A percentile compares a stretch with the other conserved stretches of the same genome.
Evolutionary conservation across 176 grass and related monocot genomes (phyloP).

Genomic region (Cocos nucifera): DNA sequence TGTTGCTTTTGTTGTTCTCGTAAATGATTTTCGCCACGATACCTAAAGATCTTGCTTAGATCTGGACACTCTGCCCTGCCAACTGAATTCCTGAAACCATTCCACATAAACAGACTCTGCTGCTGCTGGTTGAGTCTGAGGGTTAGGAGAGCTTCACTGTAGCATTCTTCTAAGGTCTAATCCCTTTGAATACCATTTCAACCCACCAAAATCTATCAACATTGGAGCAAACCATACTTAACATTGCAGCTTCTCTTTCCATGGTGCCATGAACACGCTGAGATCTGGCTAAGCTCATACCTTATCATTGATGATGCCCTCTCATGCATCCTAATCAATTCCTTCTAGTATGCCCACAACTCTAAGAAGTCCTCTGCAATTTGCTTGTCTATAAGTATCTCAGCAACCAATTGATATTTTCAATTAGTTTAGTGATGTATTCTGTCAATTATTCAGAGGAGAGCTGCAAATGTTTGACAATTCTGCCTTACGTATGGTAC

Average conservation of each 20-base stretch:
- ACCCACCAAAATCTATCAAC: slow-evolving; percentile 77
- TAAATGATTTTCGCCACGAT: slow-evolving; percentile 83
- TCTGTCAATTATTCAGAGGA: slow-evolving; percentile 46
- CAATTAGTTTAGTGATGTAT: slow-evolving; percentile 50
- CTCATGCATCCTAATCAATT: slow-evolving; percentile 42
- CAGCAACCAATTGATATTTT: slow-evolving; percentile 74
- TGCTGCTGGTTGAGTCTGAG: slow-evolving; percentile 52
- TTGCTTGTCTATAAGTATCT: slow-evolving; percentile 64
- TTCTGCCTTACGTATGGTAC: background rate
- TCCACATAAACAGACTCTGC: slow-evolving; percentile 53
- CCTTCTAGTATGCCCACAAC: slow-evolving; percentile 44
- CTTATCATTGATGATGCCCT: slow-evolving; percentile 49
- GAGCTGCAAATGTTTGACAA: slow-evolving; percentile 58
- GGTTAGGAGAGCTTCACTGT: slow-evolving; percentile 52
- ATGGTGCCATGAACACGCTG: slow-evolving; percentile 60
- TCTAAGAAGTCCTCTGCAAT: slow-evolving; percentile 66
- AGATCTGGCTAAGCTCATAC: slow-evolving; percentile 73
- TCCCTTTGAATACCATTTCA: slow-evolving; percentile 58
- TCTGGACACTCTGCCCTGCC: slow-evolving; percentile 67
- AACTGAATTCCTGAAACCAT: slow-evolving; percentile 60
- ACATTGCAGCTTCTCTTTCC: slow-evolving; percentile 58
- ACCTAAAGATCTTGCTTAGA: slow-evolving; percentile 38
- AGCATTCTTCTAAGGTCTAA: slow-evolving; percentile 68
- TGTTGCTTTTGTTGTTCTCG: slow-evolving; percentile 27
- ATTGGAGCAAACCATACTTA: slow-evolving; percentile 71